Percentiles rank a stretch among this genome's conserved stretches.
phyloP scores from a whole-genome alignment of 2,329 filamentous ascomycete species.

The Fusarium acutatum region DNA sequence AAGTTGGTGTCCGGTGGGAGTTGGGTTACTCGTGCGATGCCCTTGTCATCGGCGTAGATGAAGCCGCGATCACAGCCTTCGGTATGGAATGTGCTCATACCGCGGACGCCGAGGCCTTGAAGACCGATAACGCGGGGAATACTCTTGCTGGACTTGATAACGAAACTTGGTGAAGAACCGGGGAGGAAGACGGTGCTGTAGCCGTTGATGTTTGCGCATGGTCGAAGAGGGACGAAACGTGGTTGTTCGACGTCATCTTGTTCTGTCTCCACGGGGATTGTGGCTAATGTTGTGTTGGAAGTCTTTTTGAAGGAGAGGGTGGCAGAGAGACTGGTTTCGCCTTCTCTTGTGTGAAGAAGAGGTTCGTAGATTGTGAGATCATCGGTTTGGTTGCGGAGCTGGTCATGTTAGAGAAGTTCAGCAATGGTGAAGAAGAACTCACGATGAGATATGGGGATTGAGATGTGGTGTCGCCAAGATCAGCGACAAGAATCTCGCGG shows the following conservation, averaged over 20 bases:
- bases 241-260: constrained; percentile 61
- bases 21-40: constrained; percentile 77
- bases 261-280: constrained; percentile 57
- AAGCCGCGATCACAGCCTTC: constrained; percentile 82
- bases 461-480: constrained; percentile 79
- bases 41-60: constrained; percentile 78
- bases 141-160: constrained; percentile 83
- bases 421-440: constrained; percentile 45
- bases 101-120: constrained; percentile 72
- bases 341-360: constrained; percentile 60
- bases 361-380: constrained; percentile 91
- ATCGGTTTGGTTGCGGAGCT: constrained; percentile 81
- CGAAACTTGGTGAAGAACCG: constrained; percentile 80
- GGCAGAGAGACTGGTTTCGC: constrained; percentile 55
- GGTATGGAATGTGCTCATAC: constrained; percentile 80
- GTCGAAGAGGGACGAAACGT: constrained; percentile 63
- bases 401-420: not conserved
- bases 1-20: constrained; percentile 74
- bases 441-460: constrained; percentile 84
- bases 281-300: constrained; percentile 73
- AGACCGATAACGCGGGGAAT: constrained; percentile 78
- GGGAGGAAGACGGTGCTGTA: constrained; percentile 86
- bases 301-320: constrained; percentile 81
- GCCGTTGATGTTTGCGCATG: constrained; percentile 73
- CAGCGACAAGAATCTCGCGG: constrained; percentile 81